Evolutionary conservation across 805 yeast species (phyloP).

Genomic region (Jamesozyma gamospora): DNA sequence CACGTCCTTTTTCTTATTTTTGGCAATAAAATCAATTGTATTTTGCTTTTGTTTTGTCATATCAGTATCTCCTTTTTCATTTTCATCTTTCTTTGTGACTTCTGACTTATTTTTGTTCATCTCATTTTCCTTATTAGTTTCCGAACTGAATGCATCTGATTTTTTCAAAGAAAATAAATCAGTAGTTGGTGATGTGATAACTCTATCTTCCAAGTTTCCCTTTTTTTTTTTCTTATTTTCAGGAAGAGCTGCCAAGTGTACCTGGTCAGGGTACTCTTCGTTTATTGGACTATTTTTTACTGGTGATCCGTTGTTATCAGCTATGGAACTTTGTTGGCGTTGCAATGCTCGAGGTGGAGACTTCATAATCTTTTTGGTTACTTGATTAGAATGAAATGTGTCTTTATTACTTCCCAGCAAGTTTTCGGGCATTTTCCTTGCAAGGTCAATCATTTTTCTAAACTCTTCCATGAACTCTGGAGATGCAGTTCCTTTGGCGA

Average conservation of each 20-base stretch:
- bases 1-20: no score
- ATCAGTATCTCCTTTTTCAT: no score
- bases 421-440: background rate
- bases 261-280: slow-evolving; percentile 12
- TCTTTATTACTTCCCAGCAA: background rate
- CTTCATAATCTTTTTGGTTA: background rate
- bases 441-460: background rate
- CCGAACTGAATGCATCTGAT: background rate
- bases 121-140: no score
- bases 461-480: background rate
- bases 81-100: no score
- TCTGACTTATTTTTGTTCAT: no score
- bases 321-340: slow-evolving; percentile 26
- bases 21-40: no score
- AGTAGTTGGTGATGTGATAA: no score
- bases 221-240: slow-evolving; percentile 1
- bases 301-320: slow-evolving; percentile 27
- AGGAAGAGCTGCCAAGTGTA: slow-evolving; percentile 26
- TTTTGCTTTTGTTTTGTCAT: no score
- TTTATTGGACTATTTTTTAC: slow-evolving; percentile 17
- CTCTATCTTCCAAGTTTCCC: no score
- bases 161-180: no score
- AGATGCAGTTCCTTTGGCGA: background rate
- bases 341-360: slow-evolving; percentile 6
- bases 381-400: background rate